Conservation (phyloP, 2,329 filamentous ascomycete genomes). For the Zalaria sp. region DNA sequence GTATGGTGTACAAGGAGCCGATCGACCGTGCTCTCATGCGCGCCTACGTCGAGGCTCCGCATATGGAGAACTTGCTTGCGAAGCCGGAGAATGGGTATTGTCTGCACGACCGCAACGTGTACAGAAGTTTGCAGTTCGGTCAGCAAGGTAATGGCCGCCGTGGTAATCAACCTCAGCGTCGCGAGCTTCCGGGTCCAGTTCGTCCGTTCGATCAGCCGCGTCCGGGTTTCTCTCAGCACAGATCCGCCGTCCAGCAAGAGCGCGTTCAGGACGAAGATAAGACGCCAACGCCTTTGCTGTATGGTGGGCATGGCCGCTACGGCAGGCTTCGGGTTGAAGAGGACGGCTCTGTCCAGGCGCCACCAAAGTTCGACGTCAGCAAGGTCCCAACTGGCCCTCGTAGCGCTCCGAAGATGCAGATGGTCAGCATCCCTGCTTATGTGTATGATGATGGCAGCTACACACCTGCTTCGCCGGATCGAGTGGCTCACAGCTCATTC, state of each 20-base stretch:
- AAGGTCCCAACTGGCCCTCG: no score
- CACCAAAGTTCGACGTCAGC: no score
- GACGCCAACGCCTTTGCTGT: no score
- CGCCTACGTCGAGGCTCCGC: constrained; percentile 2
- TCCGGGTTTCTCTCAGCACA: no score
- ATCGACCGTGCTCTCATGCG: constrained; percentile 3
- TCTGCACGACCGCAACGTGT: background rate
- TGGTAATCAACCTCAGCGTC: background rate
- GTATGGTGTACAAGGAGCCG: constrained; percentile 5
- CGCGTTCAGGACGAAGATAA: no score
- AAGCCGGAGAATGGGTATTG: background rate
- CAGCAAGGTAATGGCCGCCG: background rate
- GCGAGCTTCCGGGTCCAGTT: background rate
- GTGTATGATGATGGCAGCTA: background rate
- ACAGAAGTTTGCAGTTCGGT: background rate
- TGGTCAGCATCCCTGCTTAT: background rate
- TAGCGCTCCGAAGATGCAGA: background rate
- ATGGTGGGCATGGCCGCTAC: no score
- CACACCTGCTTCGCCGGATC: background rate
- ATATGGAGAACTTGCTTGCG: constrained; percentile 3
- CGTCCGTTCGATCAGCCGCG: background rate
- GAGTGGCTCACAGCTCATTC: no score
- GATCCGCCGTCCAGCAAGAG: no score
- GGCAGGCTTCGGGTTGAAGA: no score
- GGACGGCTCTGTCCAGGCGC: no score